Evolutionary conservation across 2,329 filamentous ascomycete genomes (phyloP), one percentile per base, ranked within the genome.

Genomic region (Chaetomium globosum): DNA sequence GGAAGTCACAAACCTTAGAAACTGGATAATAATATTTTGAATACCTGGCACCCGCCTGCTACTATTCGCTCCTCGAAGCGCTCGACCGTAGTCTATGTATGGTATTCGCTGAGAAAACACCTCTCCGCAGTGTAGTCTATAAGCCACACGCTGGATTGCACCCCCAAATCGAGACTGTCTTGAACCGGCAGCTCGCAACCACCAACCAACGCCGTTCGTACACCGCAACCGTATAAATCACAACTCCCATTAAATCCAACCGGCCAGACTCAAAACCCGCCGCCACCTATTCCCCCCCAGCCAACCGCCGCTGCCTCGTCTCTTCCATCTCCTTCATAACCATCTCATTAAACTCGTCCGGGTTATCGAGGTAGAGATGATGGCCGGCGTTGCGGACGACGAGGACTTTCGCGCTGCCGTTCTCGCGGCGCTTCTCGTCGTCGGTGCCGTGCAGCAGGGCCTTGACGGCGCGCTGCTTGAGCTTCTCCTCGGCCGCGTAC

Each of bases 321-420:
- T 85, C 82, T 30, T 83, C 80, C 72, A 89, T 72, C 71, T 87
- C 85, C 68, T 81, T 80, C 19, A 74, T 76, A 12, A 87, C 77
- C 54, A 81, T 77, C 2, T 80, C 73, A 74, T 87, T 87, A 73
- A 87, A 87, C 59, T 83, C 80, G 0, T 84, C 80, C 0, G 84
- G 79, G 67, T 87, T 87, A 69, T 87, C 85, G 30, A 87, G 76
- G 73, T 87, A 87, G 9, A 87, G 72, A 72, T 87, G 84, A 58
- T 87, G 85, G 0, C 85, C 85, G 0, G 85, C 83, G 71, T 84
- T 83, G 66, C 75, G 76, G 16, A 99, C 89, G 36, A 97, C 82
- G 5, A 94, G 77, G 0, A 98, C 93, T 78, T 91, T 95, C 9
- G 90, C 90, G 51, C 87, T 87, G 4, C 94, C 93, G 63, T 91